These are phyloP conservation scores for Candida tibetensis DNA, from an alignment of 805 yeast genomes.

Conservation along the genomic window DNA sequence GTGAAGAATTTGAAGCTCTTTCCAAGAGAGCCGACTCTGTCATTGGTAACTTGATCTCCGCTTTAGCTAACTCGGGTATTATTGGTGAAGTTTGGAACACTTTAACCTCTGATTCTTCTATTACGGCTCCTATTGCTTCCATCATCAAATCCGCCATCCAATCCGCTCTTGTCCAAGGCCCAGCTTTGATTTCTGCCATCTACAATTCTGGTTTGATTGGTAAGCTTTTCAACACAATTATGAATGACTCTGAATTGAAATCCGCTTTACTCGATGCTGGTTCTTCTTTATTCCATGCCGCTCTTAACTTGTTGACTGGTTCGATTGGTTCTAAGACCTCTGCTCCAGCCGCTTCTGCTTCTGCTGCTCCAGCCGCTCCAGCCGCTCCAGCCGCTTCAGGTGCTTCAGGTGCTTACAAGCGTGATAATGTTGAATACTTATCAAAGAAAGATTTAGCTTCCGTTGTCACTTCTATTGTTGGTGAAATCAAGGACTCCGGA, in stretches of 20 bases:
- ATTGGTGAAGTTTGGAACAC: constrained; percentile 33
- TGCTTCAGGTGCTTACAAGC: constrained; percentile 11
- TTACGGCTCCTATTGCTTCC: constrained; percentile 22
- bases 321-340: constrained; percentile 9
- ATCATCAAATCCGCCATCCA: constrained; percentile 31
- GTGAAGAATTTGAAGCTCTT: constrained; percentile 26
- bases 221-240: constrained; percentile 27
- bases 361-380: constrained; percentile 13
- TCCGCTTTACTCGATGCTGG: constrained; percentile 32
- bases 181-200: constrained; percentile 39
- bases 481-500: constrained; percentile 34
- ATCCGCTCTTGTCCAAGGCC: constrained; percentile 38
- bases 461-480: constrained; percentile 26
- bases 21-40: constrained; percentile 35
- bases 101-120: constrained; percentile 31
- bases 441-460: constrained; percentile 36
- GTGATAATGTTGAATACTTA: constrained; percentile 15
- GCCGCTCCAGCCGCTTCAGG: constrained; percentile 7
- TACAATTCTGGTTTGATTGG: constrained; percentile 41
- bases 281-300: constrained; percentile 32
- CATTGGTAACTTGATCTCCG: constrained; percentile 34
- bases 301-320: constrained; percentile 24
- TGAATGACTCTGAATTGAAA: constrained; percentile 33
- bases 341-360: constrained; percentile 14
- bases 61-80: constrained; percentile 39